Percentiles rank a stretch among this genome's conserved stretches.
Conservation (phyloP, 805 yeast species). For the Jamesozyma lodderae region DNA sequence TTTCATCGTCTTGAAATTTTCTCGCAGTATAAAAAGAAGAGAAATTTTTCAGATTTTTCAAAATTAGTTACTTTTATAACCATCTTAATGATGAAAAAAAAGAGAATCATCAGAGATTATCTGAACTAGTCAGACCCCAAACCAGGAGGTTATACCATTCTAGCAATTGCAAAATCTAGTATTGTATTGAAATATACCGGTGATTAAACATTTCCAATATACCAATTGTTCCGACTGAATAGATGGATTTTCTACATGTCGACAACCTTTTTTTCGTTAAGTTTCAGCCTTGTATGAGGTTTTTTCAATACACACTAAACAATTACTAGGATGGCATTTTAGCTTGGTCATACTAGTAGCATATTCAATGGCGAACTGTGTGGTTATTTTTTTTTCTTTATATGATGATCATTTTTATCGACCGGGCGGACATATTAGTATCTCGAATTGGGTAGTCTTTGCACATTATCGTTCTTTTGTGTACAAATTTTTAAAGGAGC, state of each 20-base stretch:
- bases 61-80: background rate
- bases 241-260: conserved; percentile 31
- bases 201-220: conserved; percentile 23
- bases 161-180: conserved; percentile 5
- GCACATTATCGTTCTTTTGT: conserved; percentile 24
- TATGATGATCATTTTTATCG: conserved; percentile 34
- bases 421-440: conserved; percentile 44
- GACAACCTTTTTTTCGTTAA: conserved; percentile 38
- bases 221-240: conserved; percentile 39
- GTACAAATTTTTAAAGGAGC: conserved; percentile 31
- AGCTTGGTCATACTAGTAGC: background rate
- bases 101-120: no score
- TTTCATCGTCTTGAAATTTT: background rate
- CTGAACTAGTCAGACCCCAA: no score
- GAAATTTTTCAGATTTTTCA: background rate
- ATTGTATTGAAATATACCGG: conserved; percentile 9
- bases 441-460: conserved; percentile 20
- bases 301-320: background rate
- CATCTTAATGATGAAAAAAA: no score
- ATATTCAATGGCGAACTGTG: background rate
- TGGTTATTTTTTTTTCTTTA: conserved; percentile 1
- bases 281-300: conserved; percentile 42
- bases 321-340: background rate
- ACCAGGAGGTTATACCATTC: conserved; percentile 15
- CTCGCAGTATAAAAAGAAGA: background rate